A percentile compares a stretch with the other conserved stretches of the same genome.
phyloP scores from a whole-genome alignment of 129 eudicot genomes.

The Apium graveolens region DNA sequence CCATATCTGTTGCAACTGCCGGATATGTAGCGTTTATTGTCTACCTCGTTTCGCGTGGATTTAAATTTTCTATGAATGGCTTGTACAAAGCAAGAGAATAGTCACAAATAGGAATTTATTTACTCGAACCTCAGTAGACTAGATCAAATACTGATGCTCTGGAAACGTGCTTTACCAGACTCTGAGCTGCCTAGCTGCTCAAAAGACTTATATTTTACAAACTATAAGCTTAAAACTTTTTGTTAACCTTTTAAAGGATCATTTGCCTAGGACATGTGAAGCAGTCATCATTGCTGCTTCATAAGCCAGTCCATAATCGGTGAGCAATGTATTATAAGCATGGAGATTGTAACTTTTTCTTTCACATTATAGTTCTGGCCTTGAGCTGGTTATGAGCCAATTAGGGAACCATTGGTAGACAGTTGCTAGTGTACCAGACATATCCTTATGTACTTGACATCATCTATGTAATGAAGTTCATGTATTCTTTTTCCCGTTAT shows the following conservation, averaged over 20 bases:
- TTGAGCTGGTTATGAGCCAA: background rate
- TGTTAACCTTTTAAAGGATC: background rate
- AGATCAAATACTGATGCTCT: background rate
- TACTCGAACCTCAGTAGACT: background rate
- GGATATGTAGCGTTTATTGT: slow-evolving; percentile 53
- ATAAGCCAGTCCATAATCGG: slow-evolving; percentile 1
- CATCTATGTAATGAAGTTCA: background rate
- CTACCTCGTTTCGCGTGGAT: slow-evolving; percentile 53
- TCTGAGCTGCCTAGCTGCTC: background rate
- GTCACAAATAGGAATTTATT: background rate
- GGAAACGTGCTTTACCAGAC: background rate
- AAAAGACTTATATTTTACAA: background rate
- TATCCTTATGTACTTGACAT: background rate
- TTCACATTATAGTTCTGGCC: background rate
- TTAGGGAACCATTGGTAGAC: background rate
- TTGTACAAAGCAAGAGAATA: slow-evolving; percentile 21
- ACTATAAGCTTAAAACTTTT: background rate
- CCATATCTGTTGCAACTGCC: slow-evolving; percentile 34
- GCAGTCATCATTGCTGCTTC: slow-evolving; percentile 3
- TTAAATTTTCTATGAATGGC: slow-evolving; percentile 30
- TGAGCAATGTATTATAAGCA: background rate
- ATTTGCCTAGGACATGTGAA: background rate
- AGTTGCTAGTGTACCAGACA: background rate
- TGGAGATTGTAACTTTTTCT: background rate
- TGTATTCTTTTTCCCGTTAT: background rate